Conservation (phyloP, 257 asterid species). For the Solanum piurae region DNA sequence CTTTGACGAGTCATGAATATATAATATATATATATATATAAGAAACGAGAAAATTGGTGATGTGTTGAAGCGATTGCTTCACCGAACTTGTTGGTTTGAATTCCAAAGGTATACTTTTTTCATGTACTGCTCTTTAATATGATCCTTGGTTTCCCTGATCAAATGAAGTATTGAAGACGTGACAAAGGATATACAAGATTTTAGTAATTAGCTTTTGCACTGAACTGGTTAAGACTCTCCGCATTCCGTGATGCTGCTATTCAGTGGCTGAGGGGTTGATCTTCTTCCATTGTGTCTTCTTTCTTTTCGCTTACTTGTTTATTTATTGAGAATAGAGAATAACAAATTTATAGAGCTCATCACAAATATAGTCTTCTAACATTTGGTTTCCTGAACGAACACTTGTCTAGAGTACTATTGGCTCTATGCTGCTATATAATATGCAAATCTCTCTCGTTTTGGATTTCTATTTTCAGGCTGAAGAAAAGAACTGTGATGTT, state of each 20-base stretch:
- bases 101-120: not conserved
- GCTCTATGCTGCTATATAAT: not conserved
- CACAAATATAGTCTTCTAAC: not conserved
- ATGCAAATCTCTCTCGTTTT: not conserved
- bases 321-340: not conserved
- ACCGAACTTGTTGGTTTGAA: not conserved
- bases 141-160: not conserved
- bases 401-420: no score
- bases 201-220: not conserved
- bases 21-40: not conserved
- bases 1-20: not conserved
- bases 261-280: no score
- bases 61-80: not conserved
- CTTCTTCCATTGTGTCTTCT: not conserved
- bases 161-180: not conserved
- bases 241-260: not conserved
- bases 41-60: not conserved
- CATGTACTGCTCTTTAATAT: not conserved
- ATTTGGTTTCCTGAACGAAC: no score
- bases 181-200: not conserved
- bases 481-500: constrained; percentile 64
- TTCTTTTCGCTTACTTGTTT: not conserved
- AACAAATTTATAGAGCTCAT: not conserved
- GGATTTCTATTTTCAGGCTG: constrained; percentile 46
- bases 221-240: not conserved